Conservation (phyloP, 495 filamentous ascomycete genomes). For the Hyaloscypha bicolor region DNA sequence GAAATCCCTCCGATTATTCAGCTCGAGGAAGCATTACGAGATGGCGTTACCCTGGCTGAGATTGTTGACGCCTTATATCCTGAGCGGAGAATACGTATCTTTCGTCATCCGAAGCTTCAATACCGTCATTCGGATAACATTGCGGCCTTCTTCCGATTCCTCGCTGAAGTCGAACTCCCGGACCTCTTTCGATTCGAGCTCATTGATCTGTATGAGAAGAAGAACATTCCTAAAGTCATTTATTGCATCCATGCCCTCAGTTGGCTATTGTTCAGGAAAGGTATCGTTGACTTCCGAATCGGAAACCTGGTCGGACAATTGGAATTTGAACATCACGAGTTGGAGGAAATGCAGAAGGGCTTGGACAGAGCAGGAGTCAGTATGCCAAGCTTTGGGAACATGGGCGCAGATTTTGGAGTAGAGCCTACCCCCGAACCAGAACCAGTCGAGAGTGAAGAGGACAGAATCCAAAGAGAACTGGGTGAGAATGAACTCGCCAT, state of each 20-base stretch:
- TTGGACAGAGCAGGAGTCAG: conserved; percentile 91
- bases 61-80: conserved; percentile 91
- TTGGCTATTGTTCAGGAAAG: conserved; percentile 93
- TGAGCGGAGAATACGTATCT: conserved; percentile 74
- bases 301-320: conserved; percentile 98
- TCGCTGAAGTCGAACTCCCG: conserved; percentile 91
- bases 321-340: conserved; percentile 95
- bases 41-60: conserved; percentile 95
- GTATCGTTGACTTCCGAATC: conserved; percentile 92
- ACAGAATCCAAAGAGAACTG: conserved; percentile 83
- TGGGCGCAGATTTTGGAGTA: conserved; percentile 94
- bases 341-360: conserved; percentile 95
- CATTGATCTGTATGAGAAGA: conserved; percentile 98
- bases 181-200: conserved; percentile 99
- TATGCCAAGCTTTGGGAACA: conserved; percentile 97
- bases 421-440: conserved; percentile 64
- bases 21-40: conserved; percentile 87
- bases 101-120: conserved; percentile 80
- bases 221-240: conserved; percentile 98
- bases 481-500: conserved; percentile 71
- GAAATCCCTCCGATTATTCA: conserved; percentile 94
- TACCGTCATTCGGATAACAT: conserved; percentile 98
- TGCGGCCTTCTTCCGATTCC: conserved; percentile 87
- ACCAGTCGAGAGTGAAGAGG: conserved; percentile 85
- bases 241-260: conserved; percentile 97